Evolutionary conservation across 78 protist species (phyloP), one percentile per base, ranked within the genome.

Genomic region (Diacronema lutheri): DNA sequence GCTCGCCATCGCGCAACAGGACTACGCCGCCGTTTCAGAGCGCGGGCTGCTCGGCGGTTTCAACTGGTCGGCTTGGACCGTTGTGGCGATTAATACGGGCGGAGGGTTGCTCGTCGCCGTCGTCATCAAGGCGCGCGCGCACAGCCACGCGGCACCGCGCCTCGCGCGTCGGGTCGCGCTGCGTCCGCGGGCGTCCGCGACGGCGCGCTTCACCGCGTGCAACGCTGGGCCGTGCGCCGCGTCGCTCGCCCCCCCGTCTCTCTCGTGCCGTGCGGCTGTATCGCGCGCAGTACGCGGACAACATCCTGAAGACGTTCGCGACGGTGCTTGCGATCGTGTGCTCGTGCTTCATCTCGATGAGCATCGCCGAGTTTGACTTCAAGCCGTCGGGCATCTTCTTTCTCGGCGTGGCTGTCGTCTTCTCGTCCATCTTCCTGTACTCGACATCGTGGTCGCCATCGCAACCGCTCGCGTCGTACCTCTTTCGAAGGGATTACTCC

Each of bases 201-300:
- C n/a, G n/a, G n/a, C n/a, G n/a, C n/a, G n/a, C n/a, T n/a, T n/a
- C n/a, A n/a, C n/a, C 56, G 56, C 20, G 20, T 46, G 56, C 56
- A 46, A 46, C 4, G 56, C 56, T 4, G 56, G 56, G 20, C 10
- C 56, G 4, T 46, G 56, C 10, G 4, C 10, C 56, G 56, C 56
- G 56, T 46, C 56, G 56, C 4, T 46, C n/a, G n/a, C n/a, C n/a
- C n/a, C n/a, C n/a, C n/a, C n/a, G n/a, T n/a, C n/a, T n/a, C n/a
- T n/a, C n/a, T n/a, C n/a, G n/a, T n/a, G n/a, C n/a, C n/a, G n/a
- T n/a, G n/a, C n/a, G n/a, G n/a, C n/a, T n/a, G n/a, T n/a, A n/a
- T n/a, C n/a, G n/a, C n/a, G n/a, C n/a, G n/a, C n/a, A n/a, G 85
- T 81, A 81, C 57, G 85, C 85, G 10, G 85, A 81, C 85, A 81